A percentile compares a stretch with the other conserved stretches of the same genome.
Evolutionary conservation across 495 filamentous ascomycete genomes (phyloP).

Genomic region (Penicillium parvum): DNA sequence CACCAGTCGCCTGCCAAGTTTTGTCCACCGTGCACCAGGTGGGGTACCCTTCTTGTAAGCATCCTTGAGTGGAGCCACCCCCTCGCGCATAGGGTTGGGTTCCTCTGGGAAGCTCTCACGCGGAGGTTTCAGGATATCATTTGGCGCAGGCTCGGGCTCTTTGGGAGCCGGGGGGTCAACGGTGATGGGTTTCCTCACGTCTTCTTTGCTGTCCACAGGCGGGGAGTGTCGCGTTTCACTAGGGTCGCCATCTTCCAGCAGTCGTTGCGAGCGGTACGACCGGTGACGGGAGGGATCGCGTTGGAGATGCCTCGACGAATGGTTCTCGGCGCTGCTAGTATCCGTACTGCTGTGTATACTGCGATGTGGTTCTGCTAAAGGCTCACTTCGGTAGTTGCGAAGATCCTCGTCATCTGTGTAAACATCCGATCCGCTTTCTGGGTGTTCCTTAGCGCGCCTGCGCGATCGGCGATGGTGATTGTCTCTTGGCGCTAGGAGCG

Average conservation of each 20-base stretch:
- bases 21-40: constrained; percentile 78
- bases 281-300: constrained; percentile 21
- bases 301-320: constrained; percentile 1
- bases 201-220: constrained; percentile 18
- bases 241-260: constrained; percentile 12
- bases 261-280: constrained; percentile 25
- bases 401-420: constrained; percentile 39
- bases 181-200: constrained; percentile 23
- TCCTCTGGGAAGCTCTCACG: constrained; percentile 76
- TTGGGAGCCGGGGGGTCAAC: constrained; percentile 30
- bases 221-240: constrained; percentile 10
- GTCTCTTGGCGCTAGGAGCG: constrained; percentile 11
- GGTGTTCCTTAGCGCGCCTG: constrained; percentile 27
- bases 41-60: constrained; percentile 70
- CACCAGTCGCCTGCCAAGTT: constrained; percentile 76
- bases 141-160: constrained; percentile 46
- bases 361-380: constrained; percentile 20
- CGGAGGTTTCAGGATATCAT: constrained; percentile 68
- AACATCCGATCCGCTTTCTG: constrained; percentile 30
- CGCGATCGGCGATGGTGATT: constrained; percentile 27
- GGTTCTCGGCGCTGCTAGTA: constrained; percentile 17
- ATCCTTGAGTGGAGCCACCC: constrained; percentile 81
- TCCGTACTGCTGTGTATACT: constrained; percentile 24
- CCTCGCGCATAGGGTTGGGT: constrained; percentile 70
- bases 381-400: constrained; percentile 33